Evolutionary conservation across 2,329 filamentous ascomycete species (phyloP).

Genomic region (Eutypella sp.): DNA sequence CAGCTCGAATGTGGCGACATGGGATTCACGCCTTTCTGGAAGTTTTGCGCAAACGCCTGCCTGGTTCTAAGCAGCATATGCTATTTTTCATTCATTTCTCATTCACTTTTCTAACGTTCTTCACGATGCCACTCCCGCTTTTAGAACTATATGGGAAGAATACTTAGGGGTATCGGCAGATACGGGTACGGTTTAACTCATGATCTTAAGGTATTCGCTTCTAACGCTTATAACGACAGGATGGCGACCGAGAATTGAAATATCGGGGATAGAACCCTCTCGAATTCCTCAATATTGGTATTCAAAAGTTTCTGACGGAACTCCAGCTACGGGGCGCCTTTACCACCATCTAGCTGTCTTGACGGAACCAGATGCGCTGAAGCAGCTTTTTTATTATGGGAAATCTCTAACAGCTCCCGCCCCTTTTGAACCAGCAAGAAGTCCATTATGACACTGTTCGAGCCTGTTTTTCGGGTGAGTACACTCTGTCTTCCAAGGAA

Average conservation of each 20-base stretch:
- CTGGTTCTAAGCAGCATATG: neutral
- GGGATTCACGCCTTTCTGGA: neutral
- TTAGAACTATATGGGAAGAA: neutral
- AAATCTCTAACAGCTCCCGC: conserved; percentile 54
- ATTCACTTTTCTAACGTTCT: neutral
- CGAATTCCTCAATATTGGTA: conserved; percentile 61
- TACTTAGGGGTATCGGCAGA: neutral
- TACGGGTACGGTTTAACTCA: neutral
- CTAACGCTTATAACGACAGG: neutral
- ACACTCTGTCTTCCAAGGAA: too few relatives aligned
- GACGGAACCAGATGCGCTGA: conserved; percentile 42
- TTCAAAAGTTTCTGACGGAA: conserved; percentile 54
- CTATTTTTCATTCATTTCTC: neutral
- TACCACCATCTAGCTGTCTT: conserved; percentile 61
- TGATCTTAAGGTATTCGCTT: neutral
- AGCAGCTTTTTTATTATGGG: conserved; percentile 44
- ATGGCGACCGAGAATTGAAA: conserved; percentile 56
- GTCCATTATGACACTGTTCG: conserved; percentile 65
- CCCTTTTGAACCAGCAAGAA: conserved; percentile 64
- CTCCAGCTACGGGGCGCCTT: conserved; percentile 52
- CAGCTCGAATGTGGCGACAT: neutral
- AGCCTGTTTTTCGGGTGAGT: conserved; percentile 43
- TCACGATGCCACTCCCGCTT: neutral
- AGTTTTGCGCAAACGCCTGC: neutral
- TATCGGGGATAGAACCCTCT: conserved; percentile 50